A percentile compares a stretch with the other conserved stretches of the same genome.
Conservation (phyloP, 441 rosid genomes). For the Brassica hybrid region DNA sequence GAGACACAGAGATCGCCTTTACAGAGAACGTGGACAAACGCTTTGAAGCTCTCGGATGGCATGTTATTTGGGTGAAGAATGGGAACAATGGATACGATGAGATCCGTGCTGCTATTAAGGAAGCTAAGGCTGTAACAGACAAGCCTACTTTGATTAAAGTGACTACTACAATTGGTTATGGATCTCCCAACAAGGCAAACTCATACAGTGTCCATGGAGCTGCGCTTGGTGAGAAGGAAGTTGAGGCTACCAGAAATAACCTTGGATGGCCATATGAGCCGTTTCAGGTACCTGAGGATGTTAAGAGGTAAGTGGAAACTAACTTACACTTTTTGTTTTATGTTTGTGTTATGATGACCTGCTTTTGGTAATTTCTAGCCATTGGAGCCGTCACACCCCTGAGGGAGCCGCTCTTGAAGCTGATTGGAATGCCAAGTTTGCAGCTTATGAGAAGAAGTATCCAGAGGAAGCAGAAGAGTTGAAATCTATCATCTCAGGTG, state of each 20-base stretch:
- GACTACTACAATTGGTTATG: slow-evolving; percentile 43
- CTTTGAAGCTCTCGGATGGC: slow-evolving; percentile 96
- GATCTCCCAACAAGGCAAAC: slow-evolving; percentile 60
- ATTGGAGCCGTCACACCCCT: slow-evolving; percentile 89
- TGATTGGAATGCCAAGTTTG: slow-evolving; percentile 90
- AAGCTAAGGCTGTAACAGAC: slow-evolving; percentile 90
- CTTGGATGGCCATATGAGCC: slow-evolving; percentile 58
- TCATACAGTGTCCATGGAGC: slow-evolving; percentile 54
- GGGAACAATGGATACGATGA: slow-evolving; percentile 95
- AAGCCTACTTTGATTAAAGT: slow-evolving; percentile 93
- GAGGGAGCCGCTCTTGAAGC: slow-evolving; percentile 85
- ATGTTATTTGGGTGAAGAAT: slow-evolving; percentile 96
- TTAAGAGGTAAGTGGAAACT: slow-evolving; percentile 37
- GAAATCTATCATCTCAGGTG: slow-evolving; percentile 77
- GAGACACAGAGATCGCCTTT: slow-evolving; percentile 89
- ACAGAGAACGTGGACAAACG: slow-evolving; percentile 81
- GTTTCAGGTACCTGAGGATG: slow-evolving; percentile 58
- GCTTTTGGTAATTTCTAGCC: slow-evolving; percentile 54
- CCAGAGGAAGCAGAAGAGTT: slow-evolving; percentile 90
- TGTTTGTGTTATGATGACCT: background rate
- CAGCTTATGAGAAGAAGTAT: slow-evolving; percentile 91
- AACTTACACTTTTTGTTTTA: slow-evolving; percentile 19
- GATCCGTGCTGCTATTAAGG: slow-evolving; percentile 91
- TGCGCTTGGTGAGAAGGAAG: slow-evolving; percentile 57
- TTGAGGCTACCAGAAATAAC: slow-evolving; percentile 56